phyloP scores from a whole-genome alignment of 768 basidiomycete genomes.

The Mycena belliarum region DNA sequence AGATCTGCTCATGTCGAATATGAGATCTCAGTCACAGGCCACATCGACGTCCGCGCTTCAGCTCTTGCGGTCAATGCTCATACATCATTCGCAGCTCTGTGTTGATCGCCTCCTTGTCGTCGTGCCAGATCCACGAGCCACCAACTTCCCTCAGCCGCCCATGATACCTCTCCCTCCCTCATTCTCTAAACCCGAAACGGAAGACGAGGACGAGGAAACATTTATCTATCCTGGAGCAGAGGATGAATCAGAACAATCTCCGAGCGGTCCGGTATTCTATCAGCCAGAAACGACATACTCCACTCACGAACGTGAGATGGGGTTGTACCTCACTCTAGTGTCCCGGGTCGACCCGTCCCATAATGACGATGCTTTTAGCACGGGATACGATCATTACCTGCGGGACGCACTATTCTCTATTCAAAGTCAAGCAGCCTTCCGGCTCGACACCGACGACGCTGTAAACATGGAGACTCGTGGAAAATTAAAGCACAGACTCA shows the following conservation, averaged over 20 bases:
- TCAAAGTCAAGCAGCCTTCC: conserved; percentile 64
- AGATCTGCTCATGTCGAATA: conserved; percentile 81
- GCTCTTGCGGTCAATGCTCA: conserved; percentile 74
- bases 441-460: conserved; percentile 41
- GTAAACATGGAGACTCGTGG: conserved; percentile 39
- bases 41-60: conserved; percentile 79
- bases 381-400: conserved; percentile 83
- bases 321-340: conserved; percentile 74
- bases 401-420: conserved; percentile 71
- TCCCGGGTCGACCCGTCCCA: conserved; percentile 77
- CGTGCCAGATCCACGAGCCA: conserved; percentile 69
- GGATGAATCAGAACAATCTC: conserved; percentile 20
- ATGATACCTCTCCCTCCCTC: conserved; percentile 32
- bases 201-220: conserved; percentile 53
- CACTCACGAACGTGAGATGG: conserved; percentile 86
- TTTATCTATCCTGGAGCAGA: conserved; percentile 45
- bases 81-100: conserved; percentile 64
- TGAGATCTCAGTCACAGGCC: conserved; percentile 64
- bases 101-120: conserved; percentile 71
- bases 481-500: conserved; percentile 71
- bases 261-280: conserved; percentile 41
- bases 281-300: conserved; percentile 75
- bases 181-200: conserved; percentile 26
- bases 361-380: conserved; percentile 73
- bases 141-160: conserved; percentile 67